Base-by-base conservation (phyloP, 108 stramenopile species). In the Nitzschia putrida region DNA sequence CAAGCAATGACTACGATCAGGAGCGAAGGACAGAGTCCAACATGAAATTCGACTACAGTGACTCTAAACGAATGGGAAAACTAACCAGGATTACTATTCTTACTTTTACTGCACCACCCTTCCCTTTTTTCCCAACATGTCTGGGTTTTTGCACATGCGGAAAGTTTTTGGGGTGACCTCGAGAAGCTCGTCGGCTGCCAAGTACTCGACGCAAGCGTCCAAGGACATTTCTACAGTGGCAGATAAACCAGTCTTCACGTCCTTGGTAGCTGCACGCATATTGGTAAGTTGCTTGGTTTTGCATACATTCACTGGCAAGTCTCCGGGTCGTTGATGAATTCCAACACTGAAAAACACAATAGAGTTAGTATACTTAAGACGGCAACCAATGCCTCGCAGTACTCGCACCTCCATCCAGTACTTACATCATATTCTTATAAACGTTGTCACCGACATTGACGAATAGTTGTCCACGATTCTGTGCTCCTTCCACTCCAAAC, bases 251-350 rank as follows among this genome's bases (percentile, higher is more conserved):
- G 94, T 90, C 40, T 85, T 90, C 61, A 95, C 94, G 58, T 93
- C 97, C 88, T 97, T 97, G 56, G 88, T 93, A 14, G 98, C 94
- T 53, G 95, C 93, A 44, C 99, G 90, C 88, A 99, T 98, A 85
- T 99, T 99, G 39, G 94, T 99, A 53, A 99, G 72, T 50, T 77
- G 77, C 85, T 99, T 99, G 29, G 93, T 91, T 83, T 97, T 97
- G 83, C 95, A 95, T 2, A 98, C 82, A 72, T 99, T 99, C 21
- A 99, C 99, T 49, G 90, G 88, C 61, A 99, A 84, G 74, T 99
- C 99, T 26, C 92, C 95, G 8, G 95, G 95, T 8, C 98, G 95
- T 88, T 96, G 97, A 69, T 98, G 94, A 61, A 97, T 94, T n/a
- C 99, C 99, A 49, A 99, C 83, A 73, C 78, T 76, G 52, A 22